Conservation (phyloP, 768 basidiomycete species). For the Amanita muscaria region DNA sequence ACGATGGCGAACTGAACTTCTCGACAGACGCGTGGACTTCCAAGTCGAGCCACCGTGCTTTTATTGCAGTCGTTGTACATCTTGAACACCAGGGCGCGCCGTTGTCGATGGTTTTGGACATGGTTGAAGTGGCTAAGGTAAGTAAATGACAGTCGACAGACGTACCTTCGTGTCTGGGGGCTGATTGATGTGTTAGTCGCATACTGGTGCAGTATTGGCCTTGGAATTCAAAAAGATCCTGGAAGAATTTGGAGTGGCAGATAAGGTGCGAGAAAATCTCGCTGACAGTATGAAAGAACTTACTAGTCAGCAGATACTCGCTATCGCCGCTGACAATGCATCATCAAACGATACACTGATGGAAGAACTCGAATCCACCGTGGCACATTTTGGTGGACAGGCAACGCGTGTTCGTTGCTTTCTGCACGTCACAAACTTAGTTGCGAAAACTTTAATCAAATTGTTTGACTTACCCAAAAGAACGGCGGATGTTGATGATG, state of each 20-base stretch:
- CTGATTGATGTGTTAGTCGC: neutral
- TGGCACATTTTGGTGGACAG: neutral
- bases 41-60: neutral
- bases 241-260: too few species aligned
- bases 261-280: too few species aligned
- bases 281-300: too few species aligned
- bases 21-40: neutral
- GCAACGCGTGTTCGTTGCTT: neutral
- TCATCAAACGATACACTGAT: slow-evolving; percentile 28
- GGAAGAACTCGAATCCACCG: slow-evolving; percentile 12
- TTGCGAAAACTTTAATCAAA: neutral
- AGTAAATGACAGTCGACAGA: slow-evolving; percentile 19
- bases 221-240: too few species aligned
- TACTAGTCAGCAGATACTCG: too few species aligned
- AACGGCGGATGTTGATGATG: too few species aligned
- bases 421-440: too few species aligned
- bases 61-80: neutral
- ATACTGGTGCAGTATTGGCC: neutral
- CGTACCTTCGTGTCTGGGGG: too few species aligned
- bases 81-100: neutral
- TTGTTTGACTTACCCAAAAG: too few species aligned
- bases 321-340: slow-evolving; percentile 28
- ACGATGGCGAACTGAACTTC: slow-evolving; percentile 12
- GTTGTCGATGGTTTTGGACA: neutral
- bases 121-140: slow-evolving; percentile 10